Evolutionary conservation across 805 yeast genomes (phyloP).

Genomic region (Yamadazyma philogaea): DNA sequence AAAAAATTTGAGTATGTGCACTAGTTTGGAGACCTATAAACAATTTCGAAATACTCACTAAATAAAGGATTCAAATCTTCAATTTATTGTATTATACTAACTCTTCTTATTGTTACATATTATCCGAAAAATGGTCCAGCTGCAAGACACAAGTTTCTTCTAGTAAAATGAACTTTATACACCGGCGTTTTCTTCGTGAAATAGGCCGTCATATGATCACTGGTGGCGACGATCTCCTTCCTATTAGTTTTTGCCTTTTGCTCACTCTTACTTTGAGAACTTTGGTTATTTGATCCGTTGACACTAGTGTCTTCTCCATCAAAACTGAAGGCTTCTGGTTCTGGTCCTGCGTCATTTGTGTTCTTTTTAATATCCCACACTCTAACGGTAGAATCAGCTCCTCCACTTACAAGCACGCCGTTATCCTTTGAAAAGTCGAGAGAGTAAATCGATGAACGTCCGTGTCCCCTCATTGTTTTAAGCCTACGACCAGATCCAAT

Average conservation of each 20-base stretch:
- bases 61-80: too few relatives aligned
- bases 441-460: constrained; percentile 79
- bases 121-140: constrained; percentile 72
- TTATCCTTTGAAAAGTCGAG: constrained; percentile 85
- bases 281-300: constrained; percentile 9
- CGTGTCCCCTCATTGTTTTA: constrained; percentile 94
- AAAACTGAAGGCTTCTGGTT: constrained; percentile 61
- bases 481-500: constrained; percentile 84
- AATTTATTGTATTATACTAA: too few relatives aligned
- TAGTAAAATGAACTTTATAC: constrained; percentile 86
- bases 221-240: constrained; percentile 73
- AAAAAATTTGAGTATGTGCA: too few relatives aligned
- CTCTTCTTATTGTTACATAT: constrained; percentile 1
- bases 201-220: constrained; percentile 89
- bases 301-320: constrained; percentile 12
- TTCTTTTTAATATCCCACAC: constrained; percentile 94
- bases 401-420: constrained; percentile 83
- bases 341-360: constrained; percentile 73
- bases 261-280: constrained; percentile 15
- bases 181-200: constrained; percentile 94
- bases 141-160: constrained; percentile 86
- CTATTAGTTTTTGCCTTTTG: constrained; percentile 52
- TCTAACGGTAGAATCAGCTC: constrained; percentile 87
- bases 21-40: too few relatives aligned
- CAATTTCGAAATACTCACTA: too few relatives aligned